These are phyloP conservation scores for Cryptococcus jaspeensis DNA, from an alignment of 1,284 basidiomycete species.

Conservation along the genomic window DNA sequence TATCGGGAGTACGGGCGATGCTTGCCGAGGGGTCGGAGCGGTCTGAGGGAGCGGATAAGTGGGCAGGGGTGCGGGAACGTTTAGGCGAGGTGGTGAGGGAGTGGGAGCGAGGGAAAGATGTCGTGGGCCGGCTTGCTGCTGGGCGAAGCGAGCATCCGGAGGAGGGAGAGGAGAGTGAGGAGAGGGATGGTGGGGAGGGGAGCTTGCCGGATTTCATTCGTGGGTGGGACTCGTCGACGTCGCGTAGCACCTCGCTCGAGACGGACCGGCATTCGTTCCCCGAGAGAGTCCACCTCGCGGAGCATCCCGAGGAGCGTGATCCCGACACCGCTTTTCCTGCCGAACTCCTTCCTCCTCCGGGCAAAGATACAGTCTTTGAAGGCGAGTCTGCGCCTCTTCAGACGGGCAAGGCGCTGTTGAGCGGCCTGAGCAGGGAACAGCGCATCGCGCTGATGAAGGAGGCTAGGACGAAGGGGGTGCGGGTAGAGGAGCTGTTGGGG, in stretches of 20 bases:
- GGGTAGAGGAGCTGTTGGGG: conserved; percentile 12
- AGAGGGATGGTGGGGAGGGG: neutral
- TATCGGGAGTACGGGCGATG: conserved; percentile 7
- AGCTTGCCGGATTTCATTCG: conserved; percentile 27
- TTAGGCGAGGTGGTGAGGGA: conserved; percentile 26
- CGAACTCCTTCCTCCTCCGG: conserved; percentile 29
- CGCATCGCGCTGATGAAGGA: conserved; percentile 33
- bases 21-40: conserved; percentile 8
- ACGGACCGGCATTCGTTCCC: conserved; percentile 2
- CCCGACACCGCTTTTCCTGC: conserved; percentile 3
- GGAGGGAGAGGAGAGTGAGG: neutral
- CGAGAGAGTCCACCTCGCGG: conserved; percentile 1
- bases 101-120: conserved; percentile 34
- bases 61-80: conserved; percentile 20
- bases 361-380: conserved; percentile 38
- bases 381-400: conserved; percentile 3
- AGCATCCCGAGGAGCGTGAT: neutral
- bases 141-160: neutral
- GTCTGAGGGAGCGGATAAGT: conserved; percentile 17
- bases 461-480: conserved; percentile 33
- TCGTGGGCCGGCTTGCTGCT: conserved; percentile 9
- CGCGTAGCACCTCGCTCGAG: conserved; percentile 7
- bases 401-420: conserved; percentile 7
- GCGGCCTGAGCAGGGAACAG: conserved; percentile 31
- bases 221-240: conserved; percentile 20